A percentile compares a stretch with the other conserved stretches of the same genome.
Conservation (phyloP, 805 yeast genomes). For the Kodamaea kakaduensis region DNA sequence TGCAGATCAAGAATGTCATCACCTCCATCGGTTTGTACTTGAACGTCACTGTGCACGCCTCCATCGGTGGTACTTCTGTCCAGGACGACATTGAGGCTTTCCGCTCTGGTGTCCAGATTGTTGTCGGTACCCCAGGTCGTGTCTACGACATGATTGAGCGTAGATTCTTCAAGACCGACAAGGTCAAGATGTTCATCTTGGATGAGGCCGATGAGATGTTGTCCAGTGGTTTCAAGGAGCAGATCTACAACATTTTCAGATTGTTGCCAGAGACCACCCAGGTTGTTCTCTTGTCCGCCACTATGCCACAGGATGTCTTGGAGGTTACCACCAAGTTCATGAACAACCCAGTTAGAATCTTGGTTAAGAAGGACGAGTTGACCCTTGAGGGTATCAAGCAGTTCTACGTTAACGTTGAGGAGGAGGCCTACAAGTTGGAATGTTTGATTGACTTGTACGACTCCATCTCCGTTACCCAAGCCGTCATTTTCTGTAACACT, state of each 20-base stretch:
- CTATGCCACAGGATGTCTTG: slow-evolving; percentile 89
- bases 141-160: slow-evolving; percentile 88
- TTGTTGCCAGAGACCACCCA: slow-evolving; percentile 86
- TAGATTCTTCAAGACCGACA: slow-evolving; percentile 66
- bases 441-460: slow-evolving; percentile 93
- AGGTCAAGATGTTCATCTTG: slow-evolving; percentile 80
- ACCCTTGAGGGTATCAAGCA: slow-evolving; percentile 95
- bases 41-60: slow-evolving; percentile 83
- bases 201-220: slow-evolving; percentile 99
- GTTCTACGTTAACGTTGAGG: slow-evolving; percentile 83
- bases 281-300: slow-evolving; percentile 92
- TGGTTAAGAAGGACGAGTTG: slow-evolving; percentile 93
- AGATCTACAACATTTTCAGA: slow-evolving; percentile 89
- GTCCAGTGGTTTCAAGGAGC: slow-evolving; percentile 90
- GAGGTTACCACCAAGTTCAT: slow-evolving; percentile 89
- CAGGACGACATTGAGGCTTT: slow-evolving; percentile 76
- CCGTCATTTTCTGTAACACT: slow-evolving; percentile 96
- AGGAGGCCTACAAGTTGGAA: slow-evolving; percentile 93
- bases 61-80: slow-evolving; percentile 89
- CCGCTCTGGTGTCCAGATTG: slow-evolving; percentile 79
- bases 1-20: slow-evolving; percentile 87
- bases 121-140: slow-evolving; percentile 97
- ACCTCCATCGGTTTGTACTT: slow-evolving; percentile 82
- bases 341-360: slow-evolving; percentile 90
- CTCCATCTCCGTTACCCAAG: slow-evolving; percentile 92